Percentiles rank a stretch among this genome's conserved stretches.
These are phyloP conservation scores for Blastomyces silverae DNA, from an alignment of 2,329 filamentous ascomycete species.

Conservation along the genomic window DNA sequence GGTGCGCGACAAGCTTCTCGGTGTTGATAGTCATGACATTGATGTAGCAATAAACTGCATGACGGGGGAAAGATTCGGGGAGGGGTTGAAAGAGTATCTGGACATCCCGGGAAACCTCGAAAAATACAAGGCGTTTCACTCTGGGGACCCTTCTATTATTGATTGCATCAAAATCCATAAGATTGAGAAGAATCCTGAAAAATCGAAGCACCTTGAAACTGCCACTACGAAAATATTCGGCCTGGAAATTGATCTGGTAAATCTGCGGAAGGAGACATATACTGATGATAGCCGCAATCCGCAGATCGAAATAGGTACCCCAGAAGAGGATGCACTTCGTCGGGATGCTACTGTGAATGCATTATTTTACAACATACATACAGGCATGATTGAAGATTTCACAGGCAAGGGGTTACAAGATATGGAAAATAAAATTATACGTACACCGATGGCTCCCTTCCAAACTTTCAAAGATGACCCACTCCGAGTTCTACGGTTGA, in stretches of 20 bases:
- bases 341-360: slow-evolving; percentile 93
- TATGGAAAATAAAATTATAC: slow-evolving; percentile 64
- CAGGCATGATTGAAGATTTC: slow-evolving; percentile 73
- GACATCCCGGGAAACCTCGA: slow-evolving; percentile 36
- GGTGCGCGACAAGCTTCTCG: slow-evolving; percentile 47
- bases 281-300: slow-evolving; percentile 83
- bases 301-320: slow-evolving; percentile 86
- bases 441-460: slow-evolving; percentile 78
- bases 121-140: slow-evolving; percentile 43
- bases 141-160: slow-evolving; percentile 38
- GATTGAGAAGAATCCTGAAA: slow-evolving; percentile 86
- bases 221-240: slow-evolving; percentile 79
- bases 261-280: slow-evolving; percentile 86
- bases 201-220: slow-evolving; percentile 93
- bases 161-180: slow-evolving; percentile 73
- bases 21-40: slow-evolving; percentile 43
- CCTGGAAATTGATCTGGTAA: slow-evolving; percentile 88
- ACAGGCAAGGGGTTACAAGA: slow-evolving; percentile 67
- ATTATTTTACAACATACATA: slow-evolving; percentile 89
- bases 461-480: slow-evolving; percentile 95
- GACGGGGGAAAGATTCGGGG: slow-evolving; percentile 45
- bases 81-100: slow-evolving; percentile 40
- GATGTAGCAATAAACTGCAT: slow-evolving; percentile 46
- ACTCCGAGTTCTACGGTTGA: slow-evolving; percentile 73
- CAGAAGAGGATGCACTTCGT: slow-evolving; percentile 79